Percentiles rank a stretch among this genome's conserved stretches.
phyloP scores from a whole-genome alignment of 2,329 filamentous ascomycete species.

The Neurospora sp. region DNA sequence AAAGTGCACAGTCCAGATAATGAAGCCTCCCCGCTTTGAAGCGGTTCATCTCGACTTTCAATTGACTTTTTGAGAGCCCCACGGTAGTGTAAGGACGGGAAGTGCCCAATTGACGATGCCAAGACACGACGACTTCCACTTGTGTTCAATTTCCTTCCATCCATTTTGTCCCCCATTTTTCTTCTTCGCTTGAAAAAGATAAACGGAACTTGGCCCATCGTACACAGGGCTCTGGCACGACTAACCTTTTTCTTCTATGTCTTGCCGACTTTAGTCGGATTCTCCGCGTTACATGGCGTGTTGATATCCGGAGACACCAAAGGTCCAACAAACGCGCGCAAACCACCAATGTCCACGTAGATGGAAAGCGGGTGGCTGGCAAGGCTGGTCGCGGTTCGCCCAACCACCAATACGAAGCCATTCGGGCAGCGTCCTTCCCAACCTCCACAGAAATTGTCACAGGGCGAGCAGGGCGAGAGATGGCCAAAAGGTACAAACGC shows the following conservation, averaged over 20 bases:
- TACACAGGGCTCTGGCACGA: not conserved
- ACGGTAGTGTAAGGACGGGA: not conserved
- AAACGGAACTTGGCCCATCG: not conserved
- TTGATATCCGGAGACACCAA: not conserved
- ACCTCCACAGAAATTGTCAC: not conserved
- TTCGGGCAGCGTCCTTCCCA: not conserved
- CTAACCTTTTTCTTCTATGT: not conserved
- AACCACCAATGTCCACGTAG: not conserved
- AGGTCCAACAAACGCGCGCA: not conserved
- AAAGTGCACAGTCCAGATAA: not conserved
- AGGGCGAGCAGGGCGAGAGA: not conserved
- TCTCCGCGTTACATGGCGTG: not conserved
- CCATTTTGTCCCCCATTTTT: not conserved
- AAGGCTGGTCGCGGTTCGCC: conserved; percentile 18
- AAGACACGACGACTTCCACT: not conserved
- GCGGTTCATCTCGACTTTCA: not conserved
- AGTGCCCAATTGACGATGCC: not conserved
- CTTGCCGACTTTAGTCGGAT: not conserved
- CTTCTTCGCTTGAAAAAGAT: not conserved
- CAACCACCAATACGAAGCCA: conserved; percentile 8
- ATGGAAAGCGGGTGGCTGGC: conserved; percentile 26
- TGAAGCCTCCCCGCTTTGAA: not conserved
- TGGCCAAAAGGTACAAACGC: not conserved
- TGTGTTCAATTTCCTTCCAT: not conserved
- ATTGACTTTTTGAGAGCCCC: not conserved